These are phyloP conservation scores for Citrus reticulata DNA, from an alignment of 345 rosid species.

Conservation along the genomic window DNA sequence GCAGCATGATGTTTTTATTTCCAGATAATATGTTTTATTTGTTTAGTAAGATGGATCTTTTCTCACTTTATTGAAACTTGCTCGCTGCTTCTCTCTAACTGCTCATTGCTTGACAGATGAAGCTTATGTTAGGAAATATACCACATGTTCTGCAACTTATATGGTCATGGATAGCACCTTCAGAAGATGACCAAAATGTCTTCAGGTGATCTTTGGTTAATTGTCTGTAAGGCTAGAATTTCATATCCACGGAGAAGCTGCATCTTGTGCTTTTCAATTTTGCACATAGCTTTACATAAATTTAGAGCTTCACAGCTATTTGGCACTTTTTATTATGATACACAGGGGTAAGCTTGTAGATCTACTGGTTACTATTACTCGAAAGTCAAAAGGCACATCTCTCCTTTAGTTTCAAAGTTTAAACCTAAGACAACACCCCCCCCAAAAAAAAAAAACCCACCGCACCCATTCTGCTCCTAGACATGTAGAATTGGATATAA, in stretches of 20 bases:
- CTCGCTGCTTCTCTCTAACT: slow-evolving; percentile 7
- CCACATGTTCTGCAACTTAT: slow-evolving; percentile 83
- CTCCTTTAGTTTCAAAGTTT: background rate
- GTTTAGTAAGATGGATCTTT: background rate
- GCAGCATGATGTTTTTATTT: background rate
- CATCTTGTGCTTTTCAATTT: background rate
- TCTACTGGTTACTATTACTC: slow-evolving; percentile 3
- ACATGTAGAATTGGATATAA: slow-evolving; percentile 4
- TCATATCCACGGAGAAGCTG: background rate
- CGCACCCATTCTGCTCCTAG: background rate
- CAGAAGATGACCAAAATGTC: slow-evolving; percentile 72
- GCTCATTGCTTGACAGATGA: slow-evolving; percentile 57
- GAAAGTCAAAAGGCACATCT: slow-evolving; percentile 6
- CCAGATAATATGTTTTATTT: background rate
- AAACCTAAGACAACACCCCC: background rate
- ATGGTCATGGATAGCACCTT: slow-evolving; percentile 97
- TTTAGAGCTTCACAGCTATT: background rate
- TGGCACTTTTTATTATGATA: background rate
- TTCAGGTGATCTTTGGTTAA: slow-evolving; percentile 53
- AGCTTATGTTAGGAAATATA: slow-evolving; percentile 88
- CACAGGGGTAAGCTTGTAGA: background rate
- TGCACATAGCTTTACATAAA: background rate
- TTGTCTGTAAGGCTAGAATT: background rate
- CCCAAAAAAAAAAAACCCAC: background rate
- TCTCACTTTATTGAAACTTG: background rate